A percentile compares a stretch with the other conserved stretches of the same genome.
These are phyloP conservation scores for Amanita subjunquillea DNA, from an alignment of 768 basidiomycete genomes.

Conservation along the genomic window DNA sequence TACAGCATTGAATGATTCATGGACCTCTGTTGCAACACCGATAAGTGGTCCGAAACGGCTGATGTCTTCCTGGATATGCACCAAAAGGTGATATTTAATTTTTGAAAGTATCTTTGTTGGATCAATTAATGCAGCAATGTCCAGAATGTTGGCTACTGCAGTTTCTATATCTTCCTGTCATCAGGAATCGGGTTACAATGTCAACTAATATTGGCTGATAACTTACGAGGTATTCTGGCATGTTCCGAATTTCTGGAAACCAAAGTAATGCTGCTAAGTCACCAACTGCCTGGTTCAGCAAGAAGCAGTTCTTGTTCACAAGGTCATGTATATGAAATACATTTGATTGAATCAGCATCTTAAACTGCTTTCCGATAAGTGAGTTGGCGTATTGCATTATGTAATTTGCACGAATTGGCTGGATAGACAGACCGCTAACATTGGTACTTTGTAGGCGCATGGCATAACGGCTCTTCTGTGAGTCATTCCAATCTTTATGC, in stretches of 20 bases:
- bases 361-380: constrained; percentile 32
- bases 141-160: constrained; percentile 24
- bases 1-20: constrained; percentile 32
- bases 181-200: not conserved
- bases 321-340: constrained; percentile 28
- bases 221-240: constrained; percentile 23
- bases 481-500: constrained; percentile 19
- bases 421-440: constrained; percentile 18
- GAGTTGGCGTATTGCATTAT: constrained; percentile 33
- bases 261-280: constrained; percentile 27
- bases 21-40: constrained; percentile 22
- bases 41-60: constrained; percentile 24
- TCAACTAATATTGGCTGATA: not conserved
- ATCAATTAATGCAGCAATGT: constrained; percentile 21
- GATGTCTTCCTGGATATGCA: constrained; percentile 23
- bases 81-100: constrained; percentile 25
- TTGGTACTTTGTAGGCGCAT: constrained; percentile 22
- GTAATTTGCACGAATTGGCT: constrained; percentile 25
- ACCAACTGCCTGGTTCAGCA: constrained; percentile 20
- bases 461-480: constrained; percentile 16
- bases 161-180: constrained; percentile 17
- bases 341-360: constrained; percentile 24
- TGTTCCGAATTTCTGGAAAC: constrained; percentile 27
- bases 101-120: constrained; percentile 24
- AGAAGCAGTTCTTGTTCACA: constrained; percentile 12